Evolutionary conservation across 768 basidiomycete species (phyloP), one percentile per base, ranked within the genome.

Genomic region (Boletus speciosus): DNA sequence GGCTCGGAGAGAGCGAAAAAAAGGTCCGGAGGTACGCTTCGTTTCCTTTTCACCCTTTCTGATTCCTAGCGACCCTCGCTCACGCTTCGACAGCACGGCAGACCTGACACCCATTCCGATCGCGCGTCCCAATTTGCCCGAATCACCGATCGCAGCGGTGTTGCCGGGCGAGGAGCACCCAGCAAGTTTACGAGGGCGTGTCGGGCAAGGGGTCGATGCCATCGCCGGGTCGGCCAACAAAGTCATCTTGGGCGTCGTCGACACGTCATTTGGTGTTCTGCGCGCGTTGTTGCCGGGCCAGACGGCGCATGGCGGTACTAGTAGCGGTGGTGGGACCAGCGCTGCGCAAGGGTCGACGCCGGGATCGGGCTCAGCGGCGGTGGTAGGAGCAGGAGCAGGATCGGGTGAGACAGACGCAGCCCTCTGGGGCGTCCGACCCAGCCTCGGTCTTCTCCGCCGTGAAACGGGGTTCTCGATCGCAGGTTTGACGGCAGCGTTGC

Each of bases 201-300:
- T 93, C 10, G 88, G 82, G 59, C 90, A 92, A 65, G 85, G 85
- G 57, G 88, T 90, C 15, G 87, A 88, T 54, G 83, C 82, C 0
- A 82, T 93, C 37, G 82, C 88, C 0, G 90, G 83, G n/a, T 86
- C 88, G 0, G 94, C 94, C 16, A 85, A 83, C 67, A 83, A 85
- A 52, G 83, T 87, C 44, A 71, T 92, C 48, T 85, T 80, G 6
- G 93, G 90, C 23, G 93, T 97, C 49, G 88, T 96, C 45, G 93
- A 96, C 66, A 83, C 91, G 0, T 91, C 90, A 3, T 93, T 95
- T 70, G 89, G 90, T 16, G 89, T 93, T 58, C 76, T 97, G 15
- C 81, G 90, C 16, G 85, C 90, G 5, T 74, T 94, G 40, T 77
- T 95, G 49, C 92, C 81, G 0, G 75, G 75, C 11, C 66, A 70